phyloP scores from a whole-genome alignment of 306 rosid species.

The Abrus pulchellus region DNA sequence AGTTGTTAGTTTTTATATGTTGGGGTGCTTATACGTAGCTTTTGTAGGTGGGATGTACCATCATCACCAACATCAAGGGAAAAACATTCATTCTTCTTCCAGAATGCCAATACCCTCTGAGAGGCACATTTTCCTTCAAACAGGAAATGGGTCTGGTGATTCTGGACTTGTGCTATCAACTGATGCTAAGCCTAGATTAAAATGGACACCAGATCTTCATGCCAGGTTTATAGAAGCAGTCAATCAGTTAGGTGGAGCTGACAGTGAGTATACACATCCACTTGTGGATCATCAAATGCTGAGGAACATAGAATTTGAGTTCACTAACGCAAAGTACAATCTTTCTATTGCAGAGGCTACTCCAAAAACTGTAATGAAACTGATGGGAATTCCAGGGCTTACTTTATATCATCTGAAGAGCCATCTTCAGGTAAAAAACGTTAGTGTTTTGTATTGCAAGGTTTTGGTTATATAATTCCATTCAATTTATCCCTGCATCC shows the following conservation, averaged over 20 bases:
- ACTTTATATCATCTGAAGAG: conserved; percentile 94
- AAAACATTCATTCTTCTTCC: conserved; percentile 72
- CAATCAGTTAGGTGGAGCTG: conserved; percentile 92
- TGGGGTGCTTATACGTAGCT: conserved; percentile 42
- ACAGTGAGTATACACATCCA: conserved; percentile 68
- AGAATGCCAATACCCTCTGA: conserved; percentile 72
- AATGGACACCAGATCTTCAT: conserved; percentile 97
- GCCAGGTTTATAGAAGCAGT: conserved; percentile 92
- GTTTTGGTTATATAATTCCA: not conserved
- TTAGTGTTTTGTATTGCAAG: not conserved
- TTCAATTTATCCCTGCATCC: not conserved
- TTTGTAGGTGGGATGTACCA: conserved; percentile 67
- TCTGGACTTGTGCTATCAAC: conserved; percentile 97
- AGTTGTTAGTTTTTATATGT: conserved; percentile 36
- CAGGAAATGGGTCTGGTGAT: conserved; percentile 72
- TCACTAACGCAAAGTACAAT: conserved; percentile 43
- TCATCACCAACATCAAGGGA: conserved; percentile 75
- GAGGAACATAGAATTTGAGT: conserved; percentile 27
- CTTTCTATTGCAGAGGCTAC: conserved; percentile 84
- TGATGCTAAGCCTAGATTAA: conserved; percentile 93
- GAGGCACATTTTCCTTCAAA: conserved; percentile 80
- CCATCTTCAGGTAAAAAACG: conserved; percentile 88
- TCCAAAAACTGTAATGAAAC: conserved; percentile 97
- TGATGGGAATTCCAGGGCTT: conserved; percentile 96
- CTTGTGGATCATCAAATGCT: conserved; percentile 13